Evolutionary conservation across 1,284 basidiomycete genomes (phyloP).

Genomic region (Inonotus hispidus): DNA sequence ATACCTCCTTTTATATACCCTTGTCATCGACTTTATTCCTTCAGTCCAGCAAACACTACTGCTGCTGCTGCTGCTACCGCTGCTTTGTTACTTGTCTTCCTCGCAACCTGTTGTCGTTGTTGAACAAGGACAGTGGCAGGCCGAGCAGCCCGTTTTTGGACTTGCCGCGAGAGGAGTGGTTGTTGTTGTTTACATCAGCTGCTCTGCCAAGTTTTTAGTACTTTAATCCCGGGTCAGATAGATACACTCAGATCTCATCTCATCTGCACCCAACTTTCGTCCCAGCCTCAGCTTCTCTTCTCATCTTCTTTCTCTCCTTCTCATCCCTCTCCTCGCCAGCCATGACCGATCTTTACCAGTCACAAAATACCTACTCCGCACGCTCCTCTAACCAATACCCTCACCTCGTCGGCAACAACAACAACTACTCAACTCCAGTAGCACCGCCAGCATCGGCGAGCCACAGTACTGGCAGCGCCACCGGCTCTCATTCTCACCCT

Average conservation of each 20-base stretch:
- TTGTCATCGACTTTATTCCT: slow-evolving; percentile 21
- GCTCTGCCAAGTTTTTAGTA: background rate
- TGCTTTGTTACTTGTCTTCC: too few relatives aligned
- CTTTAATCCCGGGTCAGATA: background rate
- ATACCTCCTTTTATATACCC: too few relatives aligned
- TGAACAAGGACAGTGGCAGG: background rate
- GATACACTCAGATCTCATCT: slow-evolving; percentile 2
- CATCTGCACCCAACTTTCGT: background rate
- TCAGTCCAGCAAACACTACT: slow-evolving; percentile 24
- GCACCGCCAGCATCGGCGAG: slow-evolving; percentile 6
- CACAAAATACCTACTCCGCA: slow-evolving; percentile 14
- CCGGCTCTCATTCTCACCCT: slow-evolving; percentile 14
- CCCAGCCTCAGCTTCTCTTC: slow-evolving; percentile 6
- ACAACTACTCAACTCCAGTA: slow-evolving; percentile 17
- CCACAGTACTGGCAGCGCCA: slow-evolving; percentile 8
- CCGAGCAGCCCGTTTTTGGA: background rate
- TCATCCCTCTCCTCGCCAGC: slow-evolving; percentile 16
- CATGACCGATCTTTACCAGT: slow-evolving; percentile 18
- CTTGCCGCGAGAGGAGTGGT: slow-evolving; percentile 22
- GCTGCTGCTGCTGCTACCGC: background rate
- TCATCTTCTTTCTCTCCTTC: slow-evolving; percentile 9
- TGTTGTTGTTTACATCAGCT: slow-evolving; percentile 36
- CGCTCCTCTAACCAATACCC: slow-evolving; percentile 29
- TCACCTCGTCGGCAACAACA: slow-evolving; percentile 41
- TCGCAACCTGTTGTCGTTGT: background rate